phyloP scores from a whole-genome alignment of 768 basidiomycete genomes.

The Xerocomellus intermedius region DNA sequence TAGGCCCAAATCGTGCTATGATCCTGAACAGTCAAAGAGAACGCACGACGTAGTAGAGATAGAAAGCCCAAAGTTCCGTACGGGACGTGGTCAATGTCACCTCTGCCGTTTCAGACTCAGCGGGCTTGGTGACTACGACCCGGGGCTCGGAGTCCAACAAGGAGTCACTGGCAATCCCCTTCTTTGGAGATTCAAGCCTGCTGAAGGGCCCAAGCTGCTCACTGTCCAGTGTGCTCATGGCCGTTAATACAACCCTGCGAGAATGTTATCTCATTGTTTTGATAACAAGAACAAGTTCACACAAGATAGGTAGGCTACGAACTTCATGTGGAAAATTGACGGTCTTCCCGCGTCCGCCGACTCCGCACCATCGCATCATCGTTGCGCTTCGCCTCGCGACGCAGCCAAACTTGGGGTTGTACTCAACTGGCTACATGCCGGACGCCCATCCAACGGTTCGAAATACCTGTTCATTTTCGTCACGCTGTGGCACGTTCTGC shows the following conservation, averaged over 20 bases:
- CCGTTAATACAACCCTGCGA: background rate
- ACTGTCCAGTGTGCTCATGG: conserved; percentile 4
- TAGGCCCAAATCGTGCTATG: background rate
- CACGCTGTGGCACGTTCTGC: conserved; percentile 81
- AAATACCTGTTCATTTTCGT: conserved; percentile 73
- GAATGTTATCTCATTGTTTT: background rate
- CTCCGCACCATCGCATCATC: no score
- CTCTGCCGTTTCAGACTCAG: background rate
- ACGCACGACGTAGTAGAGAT: conserved; percentile 52
- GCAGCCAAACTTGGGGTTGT: conserved; percentile 47
- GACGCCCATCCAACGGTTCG: conserved; percentile 49
- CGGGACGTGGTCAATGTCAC: conserved; percentile 39
- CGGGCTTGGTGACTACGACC: background rate
- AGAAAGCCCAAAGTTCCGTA: conserved; percentile 57
- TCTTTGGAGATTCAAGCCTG: background rate
- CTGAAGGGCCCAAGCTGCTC: background rate
- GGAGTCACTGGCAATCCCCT: background rate
- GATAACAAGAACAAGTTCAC: no score
- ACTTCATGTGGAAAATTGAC: no score
- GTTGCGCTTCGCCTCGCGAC: background rate
- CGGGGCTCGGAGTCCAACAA: background rate
- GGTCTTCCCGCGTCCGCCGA: no score
- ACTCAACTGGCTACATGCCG: conserved; percentile 48
- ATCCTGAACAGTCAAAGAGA: background rate
- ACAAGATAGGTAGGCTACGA: no score